A percentile compares a stretch with the other conserved stretches of the same genome.
Conservation (phyloP, 2,329 filamentous ascomycete genomes). For the Pseudopyricularia cyperi region DNA sequence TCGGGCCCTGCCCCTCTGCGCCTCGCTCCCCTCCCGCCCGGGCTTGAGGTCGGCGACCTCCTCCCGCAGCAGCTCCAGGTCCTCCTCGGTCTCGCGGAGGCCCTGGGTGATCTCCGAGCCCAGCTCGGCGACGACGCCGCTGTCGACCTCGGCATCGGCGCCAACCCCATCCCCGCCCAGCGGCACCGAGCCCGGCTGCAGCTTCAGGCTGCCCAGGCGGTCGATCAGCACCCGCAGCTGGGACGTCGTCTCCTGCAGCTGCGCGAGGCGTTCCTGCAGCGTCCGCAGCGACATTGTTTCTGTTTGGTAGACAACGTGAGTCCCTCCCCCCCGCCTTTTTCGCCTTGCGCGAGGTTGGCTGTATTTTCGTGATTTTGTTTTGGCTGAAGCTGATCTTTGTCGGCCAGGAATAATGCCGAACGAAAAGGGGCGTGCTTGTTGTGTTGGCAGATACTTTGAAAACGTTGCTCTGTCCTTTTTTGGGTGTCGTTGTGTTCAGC, state of each 20-base stretch:
- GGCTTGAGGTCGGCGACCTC: slow-evolving; percentile 59
- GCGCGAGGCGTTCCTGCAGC: slow-evolving; percentile 46
- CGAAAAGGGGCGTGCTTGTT: too few species aligned
- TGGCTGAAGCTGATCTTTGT: too few species aligned
- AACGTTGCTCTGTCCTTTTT: too few species aligned
- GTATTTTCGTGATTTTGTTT: not conserved
- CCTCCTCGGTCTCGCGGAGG: slow-evolving; percentile 68
- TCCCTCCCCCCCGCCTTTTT: not conserved
- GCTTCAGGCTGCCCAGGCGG: slow-evolving; percentile 43
- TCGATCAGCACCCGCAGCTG: slow-evolving; percentile 47
- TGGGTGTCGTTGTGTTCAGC: too few species aligned
- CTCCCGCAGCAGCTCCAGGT: slow-evolving; percentile 67
- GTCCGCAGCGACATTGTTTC: slow-evolving; percentile 40
- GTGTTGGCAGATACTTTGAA: too few species aligned
- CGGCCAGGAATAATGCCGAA: too few species aligned
- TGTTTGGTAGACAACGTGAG: too few species aligned
- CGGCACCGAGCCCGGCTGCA: slow-evolving; percentile 44
- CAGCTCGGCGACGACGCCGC: slow-evolving; percentile 54
- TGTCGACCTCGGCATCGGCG: slow-evolving; percentile 33
- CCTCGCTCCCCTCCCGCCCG: slow-evolving; percentile 34
- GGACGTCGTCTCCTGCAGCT: slow-evolving; percentile 46
- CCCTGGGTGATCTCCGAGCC: slow-evolving; percentile 67
- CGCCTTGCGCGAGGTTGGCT: not conserved
- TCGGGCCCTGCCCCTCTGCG: slow-evolving; percentile 49
- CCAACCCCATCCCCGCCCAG: slow-evolving; percentile 25